These are phyloP conservation scores for Chenopodium album DNA, from an alignment of 148 eudicot species.

Conservation along the genomic window DNA sequence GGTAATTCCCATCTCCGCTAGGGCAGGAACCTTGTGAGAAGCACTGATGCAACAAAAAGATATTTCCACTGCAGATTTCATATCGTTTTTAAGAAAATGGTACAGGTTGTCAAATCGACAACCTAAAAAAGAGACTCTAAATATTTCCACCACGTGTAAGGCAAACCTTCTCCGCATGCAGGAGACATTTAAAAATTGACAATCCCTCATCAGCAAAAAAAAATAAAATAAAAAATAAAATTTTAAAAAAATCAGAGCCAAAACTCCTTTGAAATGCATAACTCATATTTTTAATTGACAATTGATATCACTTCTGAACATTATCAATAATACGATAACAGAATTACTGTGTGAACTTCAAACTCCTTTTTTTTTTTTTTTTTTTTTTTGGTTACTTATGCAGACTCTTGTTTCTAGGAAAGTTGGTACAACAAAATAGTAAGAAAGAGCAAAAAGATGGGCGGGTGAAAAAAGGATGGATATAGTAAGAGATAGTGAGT, in stretches of 20 bases:
- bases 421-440: no score
- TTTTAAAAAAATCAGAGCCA: background rate
- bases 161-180: background rate
- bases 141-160: background rate
- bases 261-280: background rate
- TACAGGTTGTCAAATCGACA: background rate
- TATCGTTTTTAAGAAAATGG: background rate
- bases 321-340: background rate
- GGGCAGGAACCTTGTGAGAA: background rate
- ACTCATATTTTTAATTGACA: background rate
- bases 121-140: background rate
- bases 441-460: no score
- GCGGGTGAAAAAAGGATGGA: no score
- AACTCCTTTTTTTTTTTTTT: no score
- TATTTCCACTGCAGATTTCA: background rate
- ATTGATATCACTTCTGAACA: background rate
- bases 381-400: no score
- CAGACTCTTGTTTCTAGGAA: no score
- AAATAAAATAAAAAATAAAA: no score
- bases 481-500: no score
- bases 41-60: background rate
- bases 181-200: background rate
- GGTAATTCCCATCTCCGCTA: background rate
- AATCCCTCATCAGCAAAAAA: background rate
- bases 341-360: background rate